phyloP scores from a whole-genome alignment of 495 filamentous ascomycete genomes.

The Cenococcum geophilum region DNA sequence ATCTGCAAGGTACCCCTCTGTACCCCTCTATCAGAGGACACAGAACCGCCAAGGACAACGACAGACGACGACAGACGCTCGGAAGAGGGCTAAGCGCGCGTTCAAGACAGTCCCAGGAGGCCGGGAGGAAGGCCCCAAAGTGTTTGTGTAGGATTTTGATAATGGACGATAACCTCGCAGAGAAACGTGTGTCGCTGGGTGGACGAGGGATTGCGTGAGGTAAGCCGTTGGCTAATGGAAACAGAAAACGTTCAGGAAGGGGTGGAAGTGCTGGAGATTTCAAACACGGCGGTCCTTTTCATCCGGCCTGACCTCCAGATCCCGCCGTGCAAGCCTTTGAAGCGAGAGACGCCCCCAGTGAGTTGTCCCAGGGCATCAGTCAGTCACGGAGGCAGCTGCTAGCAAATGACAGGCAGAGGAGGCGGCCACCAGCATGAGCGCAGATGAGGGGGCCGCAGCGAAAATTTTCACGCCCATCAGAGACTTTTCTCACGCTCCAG shows the following conservation, averaged over 20 bases:
- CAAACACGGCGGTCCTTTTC: constrained; percentile 9
- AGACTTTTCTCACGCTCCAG: not conserved
- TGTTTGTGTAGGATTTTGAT: constrained; percentile 29
- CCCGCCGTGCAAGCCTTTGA: not conserved
- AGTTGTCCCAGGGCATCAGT: not conserved
- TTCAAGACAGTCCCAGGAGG: constrained; percentile 10
- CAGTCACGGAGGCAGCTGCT: not conserved
- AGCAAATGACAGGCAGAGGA: constrained; percentile 6
- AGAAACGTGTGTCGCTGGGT: constrained; percentile 11
- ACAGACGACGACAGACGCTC: constrained; percentile 31
- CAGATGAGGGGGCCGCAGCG: not conserved
- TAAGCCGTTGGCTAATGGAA: constrained; percentile 42
- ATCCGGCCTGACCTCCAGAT: constrained; percentile 14
- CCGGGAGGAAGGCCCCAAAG: constrained; percentile 13
- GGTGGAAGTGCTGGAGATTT: constrained; percentile 26
- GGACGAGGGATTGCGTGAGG: constrained; percentile 33
- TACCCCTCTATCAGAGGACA: constrained; percentile 28
- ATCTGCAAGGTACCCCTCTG: constrained; percentile 36
- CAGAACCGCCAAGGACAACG: constrained; percentile 27
- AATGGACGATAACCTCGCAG: constrained; percentile 30
- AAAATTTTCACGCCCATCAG: not conserved
- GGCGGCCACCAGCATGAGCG: not conserved
- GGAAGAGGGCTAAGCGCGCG: constrained; percentile 27
- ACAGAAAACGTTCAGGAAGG: constrained; percentile 14
- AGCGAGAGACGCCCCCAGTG: not conserved